A percentile compares a stretch with the other conserved stretches of the same genome.
phyloP scores from a whole-genome alignment of 352 stramenopile species.

The Halophytophthora polymorphica region DNA sequence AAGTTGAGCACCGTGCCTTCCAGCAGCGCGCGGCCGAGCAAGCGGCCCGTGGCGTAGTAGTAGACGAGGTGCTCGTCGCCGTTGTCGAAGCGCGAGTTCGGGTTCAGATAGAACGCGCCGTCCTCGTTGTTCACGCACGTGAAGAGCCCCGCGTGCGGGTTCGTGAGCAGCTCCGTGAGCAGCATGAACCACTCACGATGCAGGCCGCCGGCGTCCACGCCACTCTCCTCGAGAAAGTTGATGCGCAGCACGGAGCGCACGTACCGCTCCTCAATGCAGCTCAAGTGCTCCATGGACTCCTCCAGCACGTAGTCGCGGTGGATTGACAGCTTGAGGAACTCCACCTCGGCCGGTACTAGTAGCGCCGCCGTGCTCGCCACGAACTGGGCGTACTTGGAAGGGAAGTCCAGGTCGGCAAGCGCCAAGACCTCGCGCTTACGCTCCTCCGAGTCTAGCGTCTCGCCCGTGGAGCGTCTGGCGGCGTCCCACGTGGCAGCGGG shows the following conservation, averaged over 20 bases:
- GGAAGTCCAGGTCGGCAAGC: conserved; percentile 36
- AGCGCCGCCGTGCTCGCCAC: conserved; percentile 33
- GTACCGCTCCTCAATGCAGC: conserved; percentile 48
- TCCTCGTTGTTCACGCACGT: conserved; percentile 45
- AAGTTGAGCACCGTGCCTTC: conserved; percentile 94
- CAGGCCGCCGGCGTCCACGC: conserved; percentile 81
- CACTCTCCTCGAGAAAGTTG: conserved; percentile 78
- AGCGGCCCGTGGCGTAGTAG: conserved; percentile 48
- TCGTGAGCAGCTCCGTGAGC: conserved; percentile 55
- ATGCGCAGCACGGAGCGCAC: conserved; percentile 68
- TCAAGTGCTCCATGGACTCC: conserved; percentile 62
- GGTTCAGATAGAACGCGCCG: conserved; percentile 62
- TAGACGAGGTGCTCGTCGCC: conserved; percentile 72
- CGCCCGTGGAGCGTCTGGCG: conserved; percentile 24
- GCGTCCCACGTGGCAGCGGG: conserved; percentile 33
- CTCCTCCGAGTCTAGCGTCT: conserved; percentile 32
- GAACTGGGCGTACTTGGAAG: conserved; percentile 50
- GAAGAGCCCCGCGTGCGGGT: conserved; percentile 53
- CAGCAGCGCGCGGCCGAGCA: conserved; percentile 59
- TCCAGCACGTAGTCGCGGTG: conserved; percentile 54
- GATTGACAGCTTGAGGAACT: conserved; percentile 48
- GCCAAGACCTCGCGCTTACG: conserved; percentile 27
- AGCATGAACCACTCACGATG: conserved; percentile 89
- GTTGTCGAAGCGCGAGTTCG: conserved; percentile 50
- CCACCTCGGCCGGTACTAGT: conserved; percentile 36